Base-by-base conservation (phyloP, 225 moss, liverwort and hornwort species). In the Climacium dendroides region DNA sequence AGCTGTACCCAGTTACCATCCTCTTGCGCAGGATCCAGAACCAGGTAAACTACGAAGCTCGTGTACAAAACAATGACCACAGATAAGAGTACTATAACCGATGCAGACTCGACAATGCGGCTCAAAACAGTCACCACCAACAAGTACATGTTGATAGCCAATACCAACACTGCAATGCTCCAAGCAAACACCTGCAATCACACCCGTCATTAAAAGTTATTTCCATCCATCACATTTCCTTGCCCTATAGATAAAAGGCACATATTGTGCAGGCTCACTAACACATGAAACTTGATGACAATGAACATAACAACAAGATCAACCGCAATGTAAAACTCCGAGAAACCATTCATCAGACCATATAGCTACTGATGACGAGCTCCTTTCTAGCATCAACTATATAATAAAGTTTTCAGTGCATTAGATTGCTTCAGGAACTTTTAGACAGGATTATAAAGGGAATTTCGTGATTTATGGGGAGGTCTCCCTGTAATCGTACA, bases 101-200 rank as follows among this genome's bases (percentile, higher is more conserved):
- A 30, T 52, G 85, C 80, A 48, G 96, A 93, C 70, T 92, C 75
- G 14, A 93, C 90, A 63, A 88, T 76, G 65, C 86, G 85, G 87
- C 87, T 89, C 84, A 91, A 88, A 67, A 96, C 80, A 82, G 94
- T 96, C 52, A 91, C 93, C 29, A 90, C 77, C 57, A 96, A 76
- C 69, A 97, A 87, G 84, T 97, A 96, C 86, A 95, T 95, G 90
- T 97, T 97, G 89, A 97, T 96, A 54, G 89, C 90, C 89, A 97
- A 89, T 59, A 97, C 96, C 85, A 97, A 87, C 69, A 93, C 53
- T 35, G 97, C 96, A 87, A 97, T 97, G 62, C 93, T 81, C 87
- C 93, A 94, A 87, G 96, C 91, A 43, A 94, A 87, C 80, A 94
- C 91, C 97, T 97, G 96, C 94, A 91, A 83, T 75, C 64, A 86